Evolutionary conservation across 2,329 filamentous ascomycete genomes (phyloP), one percentile per base, ranked within the genome.

Genomic region (Penicillium sp.): DNA sequence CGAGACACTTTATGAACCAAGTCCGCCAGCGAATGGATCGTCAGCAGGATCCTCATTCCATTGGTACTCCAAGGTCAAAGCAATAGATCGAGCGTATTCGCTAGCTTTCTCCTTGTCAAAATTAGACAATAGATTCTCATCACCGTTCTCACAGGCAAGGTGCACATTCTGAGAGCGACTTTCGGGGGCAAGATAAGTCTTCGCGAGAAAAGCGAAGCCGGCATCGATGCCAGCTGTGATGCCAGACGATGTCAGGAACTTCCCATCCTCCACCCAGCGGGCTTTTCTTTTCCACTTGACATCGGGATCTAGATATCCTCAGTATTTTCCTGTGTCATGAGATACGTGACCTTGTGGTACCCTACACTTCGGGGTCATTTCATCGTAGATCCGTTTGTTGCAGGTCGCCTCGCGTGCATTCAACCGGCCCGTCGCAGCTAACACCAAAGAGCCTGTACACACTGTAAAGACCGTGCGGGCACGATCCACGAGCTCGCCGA

Each of bases 211-310:
- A 4, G 55, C 55, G 6, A 57, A 52, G 11, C 55, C 55, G 5
- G 55, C 48, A 38, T 57, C 55, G 7, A 57, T 22, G 3, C 55
- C 55, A 15, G 55, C 55, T 1, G 55, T 57, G 7, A 57, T 38
- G 20, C 55, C 55, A 14, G 55, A 57, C 22, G 55, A 52, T 7
- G 49, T 57, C 4, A 57, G 17, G 31, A 57, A 57, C 35, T 57
- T 57, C 15, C 55, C 55, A 31, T 57, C 55, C 6, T 53, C 43
- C 17, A 57, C 55, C 55, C 55, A 57, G 17, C 55, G 47, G 14
- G 38, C 55, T 14, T 38, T 25, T 37, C 31, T 57, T n/a, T 52
- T 34, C 55, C 55, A 57, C 25, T 45, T 31, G 12, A 57, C 48
- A 10, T n/a, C 17, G 4, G 35, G 55, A 28, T 57, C 55, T 57